Conservation (phyloP, 495 filamentous ascomycete species). For the Daldinia grandis region DNA sequence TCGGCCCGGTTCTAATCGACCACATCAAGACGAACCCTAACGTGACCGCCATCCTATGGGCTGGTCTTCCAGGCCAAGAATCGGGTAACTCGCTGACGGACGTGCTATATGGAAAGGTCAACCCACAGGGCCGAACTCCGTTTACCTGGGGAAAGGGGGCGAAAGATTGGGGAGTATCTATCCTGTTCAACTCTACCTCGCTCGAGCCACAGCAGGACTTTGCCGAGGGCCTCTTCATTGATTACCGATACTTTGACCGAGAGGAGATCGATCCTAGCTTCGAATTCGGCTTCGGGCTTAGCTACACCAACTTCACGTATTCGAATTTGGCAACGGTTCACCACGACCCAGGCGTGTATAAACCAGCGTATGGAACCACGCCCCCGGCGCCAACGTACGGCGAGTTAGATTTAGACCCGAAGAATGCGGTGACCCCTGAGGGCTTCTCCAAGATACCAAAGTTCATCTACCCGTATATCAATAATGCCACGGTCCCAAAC, state of each 20-base stretch:
- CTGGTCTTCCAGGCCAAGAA: slow-evolving; percentile 64
- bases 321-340: slow-evolving; percentile 36
- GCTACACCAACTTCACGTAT: slow-evolving; percentile 56
- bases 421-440: slow-evolving; percentile 47
- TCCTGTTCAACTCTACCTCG: slow-evolving; percentile 47
- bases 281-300: slow-evolving; percentile 62
- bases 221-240: slow-evolving; percentile 60
- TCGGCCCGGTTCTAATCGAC: slow-evolving; percentile 59
- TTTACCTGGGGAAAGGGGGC: slow-evolving; percentile 63
- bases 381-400: slow-evolving; percentile 47
- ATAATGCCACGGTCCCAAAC: slow-evolving; percentile 39
- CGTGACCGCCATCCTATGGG: slow-evolving; percentile 64
- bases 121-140: slow-evolving; percentile 62
- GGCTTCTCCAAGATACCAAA: slow-evolving; percentile 51
- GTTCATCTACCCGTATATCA: slow-evolving; percentile 54
- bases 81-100: slow-evolving; percentile 62
- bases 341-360: slow-evolving; percentile 26
- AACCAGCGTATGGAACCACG: slow-evolving; percentile 38
- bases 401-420: slow-evolving; percentile 37
- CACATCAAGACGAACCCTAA: slow-evolving; percentile 62
- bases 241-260: slow-evolving; percentile 62
- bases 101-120: slow-evolving; percentile 60
- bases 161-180: slow-evolving; percentile 57
- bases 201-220: slow-evolving; percentile 51
- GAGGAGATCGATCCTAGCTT: slow-evolving; percentile 55